phyloP scores from a whole-genome alignment of 2,329 filamentous ascomycete species.

The Cryphonectria nitschkei region DNA sequence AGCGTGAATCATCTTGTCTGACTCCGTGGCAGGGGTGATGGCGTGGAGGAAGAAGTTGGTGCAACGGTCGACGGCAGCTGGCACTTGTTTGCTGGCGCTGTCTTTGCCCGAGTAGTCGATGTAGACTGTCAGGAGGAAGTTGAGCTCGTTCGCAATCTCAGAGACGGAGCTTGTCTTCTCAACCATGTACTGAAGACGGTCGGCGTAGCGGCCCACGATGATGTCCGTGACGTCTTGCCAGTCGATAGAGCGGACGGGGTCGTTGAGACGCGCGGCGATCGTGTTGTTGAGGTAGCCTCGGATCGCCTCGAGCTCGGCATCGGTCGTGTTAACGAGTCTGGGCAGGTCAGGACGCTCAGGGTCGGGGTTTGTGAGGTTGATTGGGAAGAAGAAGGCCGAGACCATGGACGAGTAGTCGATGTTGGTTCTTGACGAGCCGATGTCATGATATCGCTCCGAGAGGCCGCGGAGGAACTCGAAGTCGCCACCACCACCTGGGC shows the following conservation, averaged over 20 bases:
- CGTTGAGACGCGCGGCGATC: conserved; percentile 38
- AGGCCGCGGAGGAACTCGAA: conserved; percentile 48
- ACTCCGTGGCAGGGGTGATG: conserved; percentile 37
- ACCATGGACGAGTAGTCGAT: conserved; percentile 57
- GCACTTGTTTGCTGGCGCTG: conserved; percentile 38
- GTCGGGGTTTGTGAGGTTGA: conserved; percentile 52
- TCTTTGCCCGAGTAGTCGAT: conserved; percentile 45
- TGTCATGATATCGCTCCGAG: conserved; percentile 49
- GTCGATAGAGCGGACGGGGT: conserved; percentile 45
- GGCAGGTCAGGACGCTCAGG: conserved; percentile 34
- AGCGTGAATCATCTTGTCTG: conserved; percentile 50
- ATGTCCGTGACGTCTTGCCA: conserved; percentile 73
- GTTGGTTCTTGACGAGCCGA: conserved; percentile 45
- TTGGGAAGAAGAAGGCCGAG: conserved; percentile 53
- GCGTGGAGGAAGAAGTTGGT: conserved; percentile 48
- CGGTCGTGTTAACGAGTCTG: conserved; percentile 31
- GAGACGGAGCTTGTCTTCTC: conserved; percentile 35
- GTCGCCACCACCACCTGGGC: conserved; percentile 28
- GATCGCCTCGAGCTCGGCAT: conserved; percentile 33
- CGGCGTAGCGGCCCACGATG: conserved; percentile 64
- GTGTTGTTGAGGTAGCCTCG: conserved; percentile 38
- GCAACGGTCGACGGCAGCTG: conserved; percentile 50
- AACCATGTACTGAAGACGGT: conserved; percentile 52
- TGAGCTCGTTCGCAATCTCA: conserved; percentile 42
- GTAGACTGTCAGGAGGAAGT: conserved; percentile 46